Percentiles rank a stretch among this genome's conserved stretches.
Conservation (phyloP, 1,284 basidiomycete genomes). For the Ustilago crameri region DNA sequence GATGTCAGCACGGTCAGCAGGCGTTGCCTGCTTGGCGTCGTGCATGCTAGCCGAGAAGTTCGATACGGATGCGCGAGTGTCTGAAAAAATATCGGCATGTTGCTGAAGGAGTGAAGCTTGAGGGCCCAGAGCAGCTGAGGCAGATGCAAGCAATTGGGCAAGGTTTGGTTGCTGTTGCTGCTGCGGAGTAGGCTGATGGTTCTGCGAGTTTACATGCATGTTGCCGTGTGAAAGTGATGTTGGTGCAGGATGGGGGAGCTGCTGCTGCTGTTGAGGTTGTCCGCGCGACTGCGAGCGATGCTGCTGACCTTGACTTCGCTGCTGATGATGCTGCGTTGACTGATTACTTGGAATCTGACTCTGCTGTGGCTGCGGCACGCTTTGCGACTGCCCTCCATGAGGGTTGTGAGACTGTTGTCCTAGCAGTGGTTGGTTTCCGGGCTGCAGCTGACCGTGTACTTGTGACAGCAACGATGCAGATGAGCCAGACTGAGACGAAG, state of each 20-base stretch:
- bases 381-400: conserved; percentile 2
- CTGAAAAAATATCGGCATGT: conserved; percentile 31
- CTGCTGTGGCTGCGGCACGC: conserved; percentile 10
- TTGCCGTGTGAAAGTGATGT: conserved; percentile 11
- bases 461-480: conserved; percentile 27
- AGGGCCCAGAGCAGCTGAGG: conserved; percentile 1
- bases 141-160: conserved; percentile 24
- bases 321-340: conserved; percentile 13
- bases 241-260: conserved; percentile 4
- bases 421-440: conserved; percentile 9
- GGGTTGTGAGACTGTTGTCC: conserved; percentile 12
- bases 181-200: conserved; percentile 8
- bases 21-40: conserved; percentile 34
- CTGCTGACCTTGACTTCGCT: conserved; percentile 16
- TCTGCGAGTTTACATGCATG: conserved; percentile 10
- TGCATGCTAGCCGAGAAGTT: conserved; percentile 29
- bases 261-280: conserved; percentile 19
- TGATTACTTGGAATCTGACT: not conserved
- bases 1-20: conserved; percentile 34
- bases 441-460: conserved; percentile 31
- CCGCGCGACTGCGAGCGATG: conserved; percentile 14
- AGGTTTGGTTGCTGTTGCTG: conserved; percentile 22
- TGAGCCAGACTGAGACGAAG: conserved; percentile 24
- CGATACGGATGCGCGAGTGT: conserved; percentile 31
- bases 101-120: conserved; percentile 31